phyloP scores from a whole-genome alignment of 495 filamentous ascomycete species.

The Aspergillus steynii region DNA sequence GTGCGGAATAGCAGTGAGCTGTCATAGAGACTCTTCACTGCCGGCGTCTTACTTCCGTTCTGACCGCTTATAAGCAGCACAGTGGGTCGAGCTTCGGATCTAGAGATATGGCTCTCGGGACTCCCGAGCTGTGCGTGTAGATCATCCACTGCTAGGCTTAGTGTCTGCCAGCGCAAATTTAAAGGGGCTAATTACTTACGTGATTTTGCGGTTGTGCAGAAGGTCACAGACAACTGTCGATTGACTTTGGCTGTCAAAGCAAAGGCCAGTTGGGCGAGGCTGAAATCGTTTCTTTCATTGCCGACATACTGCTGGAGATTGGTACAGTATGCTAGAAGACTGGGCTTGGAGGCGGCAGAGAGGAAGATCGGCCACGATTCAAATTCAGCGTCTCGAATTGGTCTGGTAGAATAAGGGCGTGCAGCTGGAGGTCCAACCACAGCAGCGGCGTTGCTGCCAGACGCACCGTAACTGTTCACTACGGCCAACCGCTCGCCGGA shows the following conservation, averaged over 20 bases:
- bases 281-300: not conserved
- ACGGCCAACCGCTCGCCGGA: not conserved
- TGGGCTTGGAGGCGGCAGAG: conserved; percentile 6
- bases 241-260: not conserved
- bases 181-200: not conserved
- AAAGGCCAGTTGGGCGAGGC: not conserved
- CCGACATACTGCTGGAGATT: not conserved
- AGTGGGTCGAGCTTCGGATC: not conserved
- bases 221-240: not conserved
- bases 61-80: not conserved
- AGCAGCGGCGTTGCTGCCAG: conserved; percentile 5
- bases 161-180: not conserved
- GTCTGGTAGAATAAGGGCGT: conserved; percentile 31
- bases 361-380: conserved; percentile 2
- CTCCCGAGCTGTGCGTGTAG: not conserved
- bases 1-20: not conserved
- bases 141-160: not conserved
- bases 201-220: not conserved
- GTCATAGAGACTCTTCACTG: not conserved
- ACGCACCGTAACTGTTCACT: not conserved
- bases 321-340: not conserved
- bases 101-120: not conserved
- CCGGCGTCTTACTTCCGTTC: not conserved
- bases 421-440: conserved; percentile 23
- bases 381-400: conserved; percentile 10